These are phyloP conservation scores for Yamadazyma conglobata DNA, from an alignment of 1,139 yeast species.

Conservation along the genomic window DNA sequence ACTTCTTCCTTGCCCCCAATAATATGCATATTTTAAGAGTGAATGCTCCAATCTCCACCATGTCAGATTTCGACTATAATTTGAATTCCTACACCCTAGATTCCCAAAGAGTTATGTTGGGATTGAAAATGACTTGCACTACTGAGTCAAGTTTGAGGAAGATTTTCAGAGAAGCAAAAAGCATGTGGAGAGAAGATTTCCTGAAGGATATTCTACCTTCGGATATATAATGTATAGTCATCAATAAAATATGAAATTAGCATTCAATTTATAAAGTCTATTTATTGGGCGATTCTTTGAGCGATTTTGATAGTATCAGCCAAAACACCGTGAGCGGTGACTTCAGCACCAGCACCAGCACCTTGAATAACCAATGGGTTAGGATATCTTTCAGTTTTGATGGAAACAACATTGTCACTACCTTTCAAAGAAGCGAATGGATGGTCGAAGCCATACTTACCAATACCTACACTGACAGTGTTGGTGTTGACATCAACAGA, in stretches of 20 bases:
- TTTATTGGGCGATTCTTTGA: conserved; percentile 58
- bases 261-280: no score
- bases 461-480: conserved; percentile 80
- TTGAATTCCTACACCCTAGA: conserved; percentile 42
- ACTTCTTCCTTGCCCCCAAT: conserved; percentile 76
- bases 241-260: conserved; percentile 1
- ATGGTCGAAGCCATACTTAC: conserved; percentile 78
- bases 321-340: conserved; percentile 96
- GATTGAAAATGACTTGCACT: conserved; percentile 62
- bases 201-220: conserved; percentile 17
- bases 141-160: conserved; percentile 43
- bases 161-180: conserved; percentile 59
- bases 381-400: conserved; percentile 85
- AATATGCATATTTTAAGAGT: conserved; percentile 69
- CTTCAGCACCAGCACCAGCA: conserved; percentile 99
- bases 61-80: conserved; percentile 15
- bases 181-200: conserved; percentile 39
- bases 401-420: conserved; percentile 90
- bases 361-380: conserved; percentile 96
- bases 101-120: conserved; percentile 70
- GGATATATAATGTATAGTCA: conserved; percentile 15
- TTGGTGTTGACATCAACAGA: conserved; percentile 72
- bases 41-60: conserved; percentile 27
- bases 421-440: conserved; percentile 96
- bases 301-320: conserved; percentile 91